Evolutionary conservation across 805 yeast species (phyloP).

Genomic region (Kazachstania kunashirensis): DNA sequence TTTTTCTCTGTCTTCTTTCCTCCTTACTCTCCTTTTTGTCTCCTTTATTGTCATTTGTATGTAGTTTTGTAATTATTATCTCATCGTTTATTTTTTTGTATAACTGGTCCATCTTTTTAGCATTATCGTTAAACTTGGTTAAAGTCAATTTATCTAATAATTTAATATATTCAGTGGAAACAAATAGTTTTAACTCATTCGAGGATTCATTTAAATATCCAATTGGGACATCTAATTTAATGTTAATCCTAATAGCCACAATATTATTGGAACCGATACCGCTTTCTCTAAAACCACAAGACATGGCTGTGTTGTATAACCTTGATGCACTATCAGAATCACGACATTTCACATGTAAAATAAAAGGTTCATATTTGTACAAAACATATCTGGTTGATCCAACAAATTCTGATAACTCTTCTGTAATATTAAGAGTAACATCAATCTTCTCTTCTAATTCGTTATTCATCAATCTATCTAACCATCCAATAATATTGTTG

Average conservation of each 20-base stretch:
- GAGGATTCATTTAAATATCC: constrained; percentile 39
- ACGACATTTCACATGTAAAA: constrained; percentile 74
- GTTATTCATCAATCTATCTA: constrained; percentile 23
- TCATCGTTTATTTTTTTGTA: constrained; percentile 33
- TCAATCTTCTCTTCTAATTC: constrained; percentile 5
- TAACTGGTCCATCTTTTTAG: constrained; percentile 43
- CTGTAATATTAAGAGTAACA: constrained; percentile 15
- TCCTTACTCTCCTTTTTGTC: constrained; percentile 41
- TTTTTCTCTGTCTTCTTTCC: constrained; percentile 45
- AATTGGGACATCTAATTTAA: constrained; percentile 67
- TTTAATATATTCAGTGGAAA: constrained; percentile 41
- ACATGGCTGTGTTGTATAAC: constrained; percentile 63
- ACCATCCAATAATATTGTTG: constrained; percentile 40
- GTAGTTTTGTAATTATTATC: constrained; percentile 16
- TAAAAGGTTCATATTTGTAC: constrained; percentile 78
- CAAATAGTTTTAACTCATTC: constrained; percentile 35
- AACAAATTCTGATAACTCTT: constrained; percentile 2
- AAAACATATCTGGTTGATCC: constrained; percentile 41
- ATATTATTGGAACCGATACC: constrained; percentile 74
- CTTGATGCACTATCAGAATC: constrained; percentile 46
- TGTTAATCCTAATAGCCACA: constrained; percentile 63
- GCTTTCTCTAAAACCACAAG: constrained; percentile 77
- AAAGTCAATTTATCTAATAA: constrained; percentile 45
- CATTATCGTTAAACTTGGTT: constrained; percentile 61
- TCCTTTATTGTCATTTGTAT: not conserved